A percentile compares a stretch with the other conserved stretches of the same genome.
Conservation (phyloP, 2,329 filamentous ascomycete genomes). For the Acrodontium crateriforme region DNA sequence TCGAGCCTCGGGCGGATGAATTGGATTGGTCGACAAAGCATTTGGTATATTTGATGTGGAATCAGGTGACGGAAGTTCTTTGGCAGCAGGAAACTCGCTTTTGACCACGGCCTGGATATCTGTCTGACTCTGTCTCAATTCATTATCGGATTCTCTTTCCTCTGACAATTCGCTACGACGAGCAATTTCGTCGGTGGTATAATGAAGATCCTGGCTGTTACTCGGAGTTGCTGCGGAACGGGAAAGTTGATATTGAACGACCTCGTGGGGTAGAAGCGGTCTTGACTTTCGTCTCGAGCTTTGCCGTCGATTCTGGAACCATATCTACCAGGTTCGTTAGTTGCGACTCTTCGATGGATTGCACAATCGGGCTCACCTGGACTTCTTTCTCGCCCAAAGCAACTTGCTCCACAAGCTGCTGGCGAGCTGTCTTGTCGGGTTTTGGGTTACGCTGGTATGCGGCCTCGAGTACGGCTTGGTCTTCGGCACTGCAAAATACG, state of each 20-base stretch:
- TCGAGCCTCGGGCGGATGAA: no score
- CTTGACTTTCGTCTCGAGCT: slow-evolving; percentile 83
- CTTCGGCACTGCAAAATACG: slow-evolving; percentile 52
- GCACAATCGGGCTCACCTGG: slow-evolving; percentile 58
- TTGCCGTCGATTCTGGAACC: slow-evolving; percentile 93
- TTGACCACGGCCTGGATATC: no score
- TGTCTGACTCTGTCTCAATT: no score
- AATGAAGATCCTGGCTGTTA: no score
- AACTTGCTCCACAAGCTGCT: slow-evolving; percentile 71
- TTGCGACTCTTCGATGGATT: neutral
- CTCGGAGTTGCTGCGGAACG: slow-evolving; percentile 5
- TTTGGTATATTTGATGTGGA: no score
- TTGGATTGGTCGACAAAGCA: no score
- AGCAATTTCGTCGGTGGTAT: no score
- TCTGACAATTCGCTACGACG: no score
- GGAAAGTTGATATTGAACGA: slow-evolving; percentile 33
- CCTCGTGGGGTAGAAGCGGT: slow-evolving; percentile 65
- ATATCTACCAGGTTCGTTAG: slow-evolving; percentile 51
- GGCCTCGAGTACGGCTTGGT: slow-evolving; percentile 76
- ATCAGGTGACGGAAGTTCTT: no score
- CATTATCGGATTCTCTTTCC: no score
- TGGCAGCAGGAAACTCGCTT: no score
- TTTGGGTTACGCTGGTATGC: slow-evolving; percentile 78
- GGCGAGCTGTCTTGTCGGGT: slow-evolving; percentile 77
- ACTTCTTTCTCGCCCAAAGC: slow-evolving; percentile 91